Conservation (phyloP, 495 filamentous ascomycete genomes). For the Penicillium flavigenum region DNA sequence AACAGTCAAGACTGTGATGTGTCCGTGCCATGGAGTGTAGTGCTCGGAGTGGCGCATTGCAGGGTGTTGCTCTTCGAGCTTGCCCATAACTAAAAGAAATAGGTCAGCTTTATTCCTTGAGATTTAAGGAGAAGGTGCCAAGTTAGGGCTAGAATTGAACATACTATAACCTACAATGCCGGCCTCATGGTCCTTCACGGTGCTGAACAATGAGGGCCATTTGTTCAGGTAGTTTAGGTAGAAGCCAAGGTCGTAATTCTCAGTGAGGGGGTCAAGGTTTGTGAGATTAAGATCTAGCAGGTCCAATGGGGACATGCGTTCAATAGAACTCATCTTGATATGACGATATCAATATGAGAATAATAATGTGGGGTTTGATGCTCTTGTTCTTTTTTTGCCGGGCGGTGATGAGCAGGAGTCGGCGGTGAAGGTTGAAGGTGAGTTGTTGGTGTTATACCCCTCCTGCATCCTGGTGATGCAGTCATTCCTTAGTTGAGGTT, state of each 20-base stretch:
- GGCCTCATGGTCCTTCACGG: constrained; percentile 75
- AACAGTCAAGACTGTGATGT: constrained; percentile 94
- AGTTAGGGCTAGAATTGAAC: constrained; percentile 17
- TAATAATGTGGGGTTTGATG: constrained; percentile 16
- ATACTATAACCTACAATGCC: constrained; percentile 92
- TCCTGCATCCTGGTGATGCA: background rate
- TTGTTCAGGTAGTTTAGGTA: constrained; percentile 92
- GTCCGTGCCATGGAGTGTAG: constrained; percentile 95
- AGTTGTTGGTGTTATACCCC: background rate
- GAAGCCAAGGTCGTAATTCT: constrained; percentile 93
- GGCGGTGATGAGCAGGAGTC: constrained; percentile 3
- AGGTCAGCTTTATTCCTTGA: constrained; percentile 3
- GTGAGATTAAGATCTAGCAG: constrained; percentile 80
- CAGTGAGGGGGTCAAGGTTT: constrained; percentile 89
- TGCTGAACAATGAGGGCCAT: constrained; percentile 91
- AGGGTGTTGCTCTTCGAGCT: constrained; percentile 82
- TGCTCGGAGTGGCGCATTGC: constrained; percentile 69
- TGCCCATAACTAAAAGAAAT: constrained; percentile 78
- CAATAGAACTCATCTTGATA: constrained; percentile 61
- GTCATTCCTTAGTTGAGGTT: constrained; percentile 5
- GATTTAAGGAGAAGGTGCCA: background rate
- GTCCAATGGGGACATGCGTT: constrained; percentile 68
- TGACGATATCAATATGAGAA: background rate
- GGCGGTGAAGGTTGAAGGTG: constrained; percentile 1
- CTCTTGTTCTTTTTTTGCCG: constrained; percentile 16